phyloP scores from a whole-genome alignment of 257 asterid genomes.

The Apocynum venetum region DNA sequence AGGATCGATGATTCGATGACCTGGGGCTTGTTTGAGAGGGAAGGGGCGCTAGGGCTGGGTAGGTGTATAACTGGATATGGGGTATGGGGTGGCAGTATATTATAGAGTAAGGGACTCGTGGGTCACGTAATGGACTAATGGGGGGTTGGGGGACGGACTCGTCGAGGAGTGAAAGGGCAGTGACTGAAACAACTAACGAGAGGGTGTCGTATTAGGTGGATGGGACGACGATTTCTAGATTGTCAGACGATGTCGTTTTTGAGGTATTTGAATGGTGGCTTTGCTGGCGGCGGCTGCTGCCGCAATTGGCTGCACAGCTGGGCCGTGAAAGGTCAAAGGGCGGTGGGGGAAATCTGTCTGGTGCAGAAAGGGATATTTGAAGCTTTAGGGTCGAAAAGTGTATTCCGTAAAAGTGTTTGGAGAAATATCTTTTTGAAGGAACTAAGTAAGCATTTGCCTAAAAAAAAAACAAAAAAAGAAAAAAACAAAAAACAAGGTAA shows the following conservation, averaged over 20 bases:
- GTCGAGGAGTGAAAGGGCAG: constrained; percentile 56
- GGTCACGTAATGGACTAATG: constrained; percentile 8
- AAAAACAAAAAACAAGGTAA: too few relatives aligned
- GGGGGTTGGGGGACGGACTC: constrained; percentile 47
- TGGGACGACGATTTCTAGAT: constrained; percentile 25
- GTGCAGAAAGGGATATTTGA: neutral
- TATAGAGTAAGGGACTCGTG: neutral
- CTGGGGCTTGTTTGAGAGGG: too few relatives aligned
- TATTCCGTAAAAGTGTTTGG: neutral
- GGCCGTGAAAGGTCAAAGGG: too few relatives aligned
- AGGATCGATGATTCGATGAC: neutral
- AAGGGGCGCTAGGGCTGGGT: neutral
- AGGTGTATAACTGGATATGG: neutral
- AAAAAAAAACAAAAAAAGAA: too few relatives aligned
- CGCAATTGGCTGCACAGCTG: neutral
- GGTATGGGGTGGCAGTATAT: neutral
- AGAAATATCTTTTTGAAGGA: too few relatives aligned
- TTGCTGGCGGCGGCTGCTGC: neutral
- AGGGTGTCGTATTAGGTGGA: constrained; percentile 12
- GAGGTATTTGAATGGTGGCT: neutral
- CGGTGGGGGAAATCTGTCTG: neutral
- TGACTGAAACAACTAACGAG: constrained; percentile 32
- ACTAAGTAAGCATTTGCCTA: too few relatives aligned
- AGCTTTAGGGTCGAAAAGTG: neutral
- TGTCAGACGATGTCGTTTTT: neutral